Percentiles rank a stretch among this genome's conserved stretches.
phyloP scores from a whole-genome alignment of 768 basidiomycete species.

The Coprinopsis cinerea region DNA sequence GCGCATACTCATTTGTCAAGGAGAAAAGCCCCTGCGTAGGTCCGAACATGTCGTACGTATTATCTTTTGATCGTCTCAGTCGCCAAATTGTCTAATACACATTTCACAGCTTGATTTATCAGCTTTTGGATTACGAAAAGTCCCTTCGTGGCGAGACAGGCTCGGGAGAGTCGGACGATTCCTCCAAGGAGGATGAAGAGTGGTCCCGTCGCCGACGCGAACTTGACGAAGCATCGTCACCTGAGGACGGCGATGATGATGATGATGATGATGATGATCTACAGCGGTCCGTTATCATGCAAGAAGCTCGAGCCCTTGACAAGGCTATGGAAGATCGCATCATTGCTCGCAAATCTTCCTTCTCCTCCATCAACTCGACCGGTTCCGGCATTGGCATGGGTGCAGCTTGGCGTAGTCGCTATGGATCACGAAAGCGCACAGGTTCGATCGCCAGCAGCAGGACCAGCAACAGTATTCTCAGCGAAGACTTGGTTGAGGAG shows the following conservation, averaged over 20 bases:
- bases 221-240: constrained; percentile 44
- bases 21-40: constrained; percentile 83
- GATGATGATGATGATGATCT: constrained; percentile 47
- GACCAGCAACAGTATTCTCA: constrained; percentile 63
- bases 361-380: constrained; percentile 53
- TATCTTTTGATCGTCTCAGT: constrained; percentile 12
- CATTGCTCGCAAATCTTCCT: constrained; percentile 66
- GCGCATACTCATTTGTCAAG: constrained; percentile 85
- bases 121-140: constrained; percentile 88
- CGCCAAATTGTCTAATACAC: constrained; percentile 16
- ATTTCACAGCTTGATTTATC: constrained; percentile 75
- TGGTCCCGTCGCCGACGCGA: constrained; percentile 67
- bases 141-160: constrained; percentile 45
- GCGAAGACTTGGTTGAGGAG: constrained; percentile 77
- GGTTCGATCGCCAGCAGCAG: constrained; percentile 69
- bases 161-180: constrained; percentile 52
- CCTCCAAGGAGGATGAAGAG: constrained; percentile 65
- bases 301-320: constrained; percentile 78
- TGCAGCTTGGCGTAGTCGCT: constrained; percentile 57
- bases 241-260: constrained; percentile 39
- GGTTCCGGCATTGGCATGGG: constrained; percentile 63
- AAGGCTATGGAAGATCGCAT: constrained; percentile 84
- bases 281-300: constrained; percentile 55
- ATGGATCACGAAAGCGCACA: constrained; percentile 61
- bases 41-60: constrained; percentile 89